Evolutionary conservation across 2,329 filamentous ascomycete genomes (phyloP).

Genomic region (Conoideocrella luteorostrata): DNA sequence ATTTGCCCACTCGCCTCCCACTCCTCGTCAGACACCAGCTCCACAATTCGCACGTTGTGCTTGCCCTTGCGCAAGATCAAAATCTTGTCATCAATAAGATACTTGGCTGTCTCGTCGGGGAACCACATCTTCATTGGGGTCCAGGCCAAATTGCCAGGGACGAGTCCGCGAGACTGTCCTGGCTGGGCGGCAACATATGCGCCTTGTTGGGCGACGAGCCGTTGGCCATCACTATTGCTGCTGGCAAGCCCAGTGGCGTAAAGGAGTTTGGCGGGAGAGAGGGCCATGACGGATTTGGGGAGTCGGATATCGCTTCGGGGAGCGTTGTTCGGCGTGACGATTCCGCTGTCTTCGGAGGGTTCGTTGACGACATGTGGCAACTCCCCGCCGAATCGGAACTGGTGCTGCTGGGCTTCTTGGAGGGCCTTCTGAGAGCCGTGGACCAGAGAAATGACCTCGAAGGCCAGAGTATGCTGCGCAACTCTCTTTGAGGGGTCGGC

Average conservation of each 20-base stretch:
- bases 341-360: constrained; percentile 22
- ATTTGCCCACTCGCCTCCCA: constrained; percentile 41
- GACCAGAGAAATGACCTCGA: constrained; percentile 72
- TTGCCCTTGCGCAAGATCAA: constrained; percentile 58
- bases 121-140: constrained; percentile 55
- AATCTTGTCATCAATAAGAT: constrained; percentile 52
- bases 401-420: constrained; percentile 52
- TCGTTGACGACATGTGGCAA: constrained; percentile 24
- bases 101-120: constrained; percentile 50
- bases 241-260: constrained; percentile 51
- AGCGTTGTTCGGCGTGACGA: constrained; percentile 39
- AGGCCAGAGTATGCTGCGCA: constrained; percentile 78
- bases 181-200: constrained; percentile 55
- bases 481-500: constrained; percentile 62
- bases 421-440: constrained; percentile 64
- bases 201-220: constrained; percentile 47
- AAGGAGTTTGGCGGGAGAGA: constrained; percentile 53
- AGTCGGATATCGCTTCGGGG: constrained; percentile 51
- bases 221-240: constrained; percentile 52
- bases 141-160: constrained; percentile 50
- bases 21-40: constrained; percentile 51
- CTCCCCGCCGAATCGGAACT: constrained; percentile 37
- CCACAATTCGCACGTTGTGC: constrained; percentile 55
- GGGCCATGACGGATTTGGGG: constrained; percentile 49
- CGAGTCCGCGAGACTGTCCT: constrained; percentile 36